phyloP scores from a whole-genome alignment of 345 rosid species.

The Cardamine chenopodiifolia region DNA sequence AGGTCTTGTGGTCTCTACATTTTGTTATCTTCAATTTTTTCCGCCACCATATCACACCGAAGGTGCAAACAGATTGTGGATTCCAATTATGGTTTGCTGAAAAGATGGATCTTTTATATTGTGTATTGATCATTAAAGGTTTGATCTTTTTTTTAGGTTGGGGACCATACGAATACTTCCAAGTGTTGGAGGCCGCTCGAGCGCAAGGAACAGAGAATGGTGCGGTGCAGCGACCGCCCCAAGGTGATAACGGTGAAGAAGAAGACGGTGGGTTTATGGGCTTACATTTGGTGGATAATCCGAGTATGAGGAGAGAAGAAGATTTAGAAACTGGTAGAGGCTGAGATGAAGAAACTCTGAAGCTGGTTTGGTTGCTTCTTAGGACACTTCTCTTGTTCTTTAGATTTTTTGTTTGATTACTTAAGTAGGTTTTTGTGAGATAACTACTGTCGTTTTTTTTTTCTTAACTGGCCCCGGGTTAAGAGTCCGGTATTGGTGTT shows the following conservation, averaged over 20 bases:
- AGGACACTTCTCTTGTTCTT: constrained; percentile 22
- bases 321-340: constrained; percentile 52
- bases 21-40: constrained; percentile 77
- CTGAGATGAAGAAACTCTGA: constrained; percentile 21
- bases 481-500: constrained; percentile 1
- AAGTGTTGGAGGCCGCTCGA: constrained; percentile 49
- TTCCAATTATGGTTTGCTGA: not conserved
- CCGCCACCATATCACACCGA: constrained; percentile 66
- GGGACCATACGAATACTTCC: constrained; percentile 77
- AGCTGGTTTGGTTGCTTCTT: constrained; percentile 17
- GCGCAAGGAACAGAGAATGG: constrained; percentile 34
- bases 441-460: constrained; percentile 12
- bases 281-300: constrained; percentile 44
- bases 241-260: constrained; percentile 38
- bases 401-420: constrained; percentile 18
- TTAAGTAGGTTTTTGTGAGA: constrained; percentile 4
- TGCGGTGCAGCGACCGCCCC: constrained; percentile 18
- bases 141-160: constrained; percentile 48
- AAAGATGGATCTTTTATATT: not conserved
- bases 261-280: constrained; percentile 48
- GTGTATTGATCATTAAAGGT: not conserved
- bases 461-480: not conserved
- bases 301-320: constrained; percentile 43
- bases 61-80: constrained; percentile 40
- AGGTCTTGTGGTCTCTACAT: constrained; percentile 62